A percentile compares a stretch with the other conserved stretches of the same genome.
These are phyloP conservation scores for Avena atlantica DNA, from an alignment of 176 grass and related monocot species.

Conservation along the genomic window DNA sequence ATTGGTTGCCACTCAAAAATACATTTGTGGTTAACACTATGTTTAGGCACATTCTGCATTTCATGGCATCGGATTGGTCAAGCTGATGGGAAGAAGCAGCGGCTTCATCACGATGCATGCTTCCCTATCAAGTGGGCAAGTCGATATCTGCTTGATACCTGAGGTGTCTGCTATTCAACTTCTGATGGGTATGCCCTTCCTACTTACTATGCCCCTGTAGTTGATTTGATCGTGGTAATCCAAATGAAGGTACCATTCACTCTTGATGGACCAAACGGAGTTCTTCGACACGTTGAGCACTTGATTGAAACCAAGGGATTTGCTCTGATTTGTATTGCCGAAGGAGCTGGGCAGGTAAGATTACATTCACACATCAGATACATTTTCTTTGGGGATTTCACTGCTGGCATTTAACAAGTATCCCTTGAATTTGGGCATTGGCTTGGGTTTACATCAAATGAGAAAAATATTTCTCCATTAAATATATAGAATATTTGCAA, in stretches of 20 bases:
- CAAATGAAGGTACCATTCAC: slow-evolving; percentile 84
- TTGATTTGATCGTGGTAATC: slow-evolving; percentile 31
- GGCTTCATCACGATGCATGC: slow-evolving; percentile 99
- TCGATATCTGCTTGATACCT: slow-evolving; percentile 92
- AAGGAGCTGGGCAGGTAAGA: slow-evolving; percentile 97
- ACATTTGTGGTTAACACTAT: neutral
- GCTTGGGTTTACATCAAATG: neutral
- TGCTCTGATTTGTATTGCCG: slow-evolving; percentile 87
- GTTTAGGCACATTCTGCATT: slow-evolving; percentile 88
- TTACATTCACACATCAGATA: slow-evolving; percentile 21
- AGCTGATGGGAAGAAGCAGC: slow-evolving; percentile 96
- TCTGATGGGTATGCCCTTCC: slow-evolving; percentile 26
- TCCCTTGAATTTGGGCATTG: slow-evolving; percentile 1
- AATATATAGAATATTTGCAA: slow-evolving; percentile 8
- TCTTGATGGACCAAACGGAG: slow-evolving; percentile 73
- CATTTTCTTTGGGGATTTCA: neutral
- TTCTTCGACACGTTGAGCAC: slow-evolving; percentile 84
- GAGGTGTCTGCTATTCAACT: slow-evolving; percentile 69
- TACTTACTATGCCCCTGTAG: neutral
- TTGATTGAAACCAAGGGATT: slow-evolving; percentile 91
- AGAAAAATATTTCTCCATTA: neutral
- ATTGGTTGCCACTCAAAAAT: neutral
- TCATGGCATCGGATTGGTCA: slow-evolving; percentile 94
- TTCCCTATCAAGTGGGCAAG: slow-evolving; percentile 94
- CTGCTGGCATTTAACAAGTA: neutral